Base-by-base conservation (phyloP, 2,329 filamentous ascomycete genomes). In the Paecilomyces sp. region DNA sequence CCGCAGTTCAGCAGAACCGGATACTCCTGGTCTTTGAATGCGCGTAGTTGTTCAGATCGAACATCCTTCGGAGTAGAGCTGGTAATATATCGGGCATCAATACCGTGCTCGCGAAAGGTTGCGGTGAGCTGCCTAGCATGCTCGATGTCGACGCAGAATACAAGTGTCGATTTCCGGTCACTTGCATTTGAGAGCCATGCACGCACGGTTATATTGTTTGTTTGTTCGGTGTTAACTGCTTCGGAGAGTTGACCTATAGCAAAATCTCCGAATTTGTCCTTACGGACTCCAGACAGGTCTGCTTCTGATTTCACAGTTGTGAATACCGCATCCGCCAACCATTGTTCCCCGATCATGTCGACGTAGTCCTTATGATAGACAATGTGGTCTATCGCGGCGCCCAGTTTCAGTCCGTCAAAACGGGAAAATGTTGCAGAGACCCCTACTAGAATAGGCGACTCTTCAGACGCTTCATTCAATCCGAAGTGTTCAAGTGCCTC, bases 1-100 rank as follows among this genome's bases (percentile, higher is more conserved):
- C 92, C 92, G 70, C 94, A 97, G 72, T 99, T 99, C 57, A 99
- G 78, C 13, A 99, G 82, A 0, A 99, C 91, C 0, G 91, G 91
- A 63, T 90, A 97, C 52, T 92, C 84, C 7, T 87, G 84, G 1
- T 79, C 82, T 64, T 84, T 89, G 75, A 99, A 99, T 2, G 84
- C 85, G 33, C 90, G 86, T 1, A 99, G 80, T 1, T 85, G 85
- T 56, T 88, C 81, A 56, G 85, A 83, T 53, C 94, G 85, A 57
- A 88, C 81, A n/a, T 83, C 73, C 61, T 84, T 85, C 8, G 84
- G 81, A 0, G 94, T 97, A 28, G 90, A 85, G 18, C 91, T 87
- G 0, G 92, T 97, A n/a, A 99, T 88, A 66, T 87, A 94, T 52
- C 87, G 84, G 6, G 94, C 93, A 71, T 97, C 90, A 57, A 95